phyloP scores from a whole-genome alignment of 1,284 basidiomycete species.

The Rhodotorula mucilaginosa region DNA sequence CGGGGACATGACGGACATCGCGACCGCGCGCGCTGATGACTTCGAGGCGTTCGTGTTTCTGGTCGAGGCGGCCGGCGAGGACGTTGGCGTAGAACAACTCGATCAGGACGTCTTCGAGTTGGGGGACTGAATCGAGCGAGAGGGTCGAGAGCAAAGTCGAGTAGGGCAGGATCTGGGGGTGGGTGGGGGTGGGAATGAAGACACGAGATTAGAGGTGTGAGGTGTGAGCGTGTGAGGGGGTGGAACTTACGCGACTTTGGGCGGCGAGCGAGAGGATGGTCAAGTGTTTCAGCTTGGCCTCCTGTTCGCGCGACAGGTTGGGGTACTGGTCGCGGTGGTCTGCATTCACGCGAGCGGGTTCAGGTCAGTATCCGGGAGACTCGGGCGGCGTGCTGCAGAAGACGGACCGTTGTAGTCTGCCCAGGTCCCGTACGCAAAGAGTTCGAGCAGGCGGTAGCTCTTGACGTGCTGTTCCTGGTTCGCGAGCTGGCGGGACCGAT shows the following conservation, averaged over 20 bases:
- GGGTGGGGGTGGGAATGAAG: not conserved
- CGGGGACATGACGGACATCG: slow-evolving; percentile 57
- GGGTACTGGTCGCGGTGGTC: slow-evolving; percentile 66
- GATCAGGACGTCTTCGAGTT: slow-evolving; percentile 92
- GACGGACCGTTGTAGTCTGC: slow-evolving; percentile 64
- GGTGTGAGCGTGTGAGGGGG: too few relatives aligned
- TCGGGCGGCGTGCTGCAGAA: too few relatives aligned
- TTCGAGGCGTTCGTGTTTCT: slow-evolving; percentile 78
- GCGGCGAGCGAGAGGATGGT: slow-evolving; percentile 78
- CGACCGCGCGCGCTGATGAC: slow-evolving; percentile 87
- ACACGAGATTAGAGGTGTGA: too few relatives aligned
- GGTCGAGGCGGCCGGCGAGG: slow-evolving; percentile 84
- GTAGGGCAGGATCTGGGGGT: slow-evolving; percentile 68
- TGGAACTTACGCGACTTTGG: slow-evolving; percentile 63
- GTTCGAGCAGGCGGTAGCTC: slow-evolving; percentile 63
- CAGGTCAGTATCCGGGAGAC: not conserved
- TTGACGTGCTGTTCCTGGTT: slow-evolving; percentile 62
- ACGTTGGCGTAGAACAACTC: slow-evolving; percentile 89
- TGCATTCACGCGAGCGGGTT: slow-evolving; percentile 45
- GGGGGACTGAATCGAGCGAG: slow-evolving; percentile 69
- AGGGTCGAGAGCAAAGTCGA: slow-evolving; percentile 63
- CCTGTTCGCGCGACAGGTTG: slow-evolving; percentile 66
- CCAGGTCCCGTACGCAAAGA: slow-evolving; percentile 87
- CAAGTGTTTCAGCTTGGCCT: slow-evolving; percentile 83
- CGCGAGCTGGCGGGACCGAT: slow-evolving; percentile 57